Percentiles rank a stretch among this genome's conserved stretches.
Evolutionary conservation across 495 filamentous ascomycete genomes (phyloP).

Genomic region (Daldinia concentrica): DNA sequence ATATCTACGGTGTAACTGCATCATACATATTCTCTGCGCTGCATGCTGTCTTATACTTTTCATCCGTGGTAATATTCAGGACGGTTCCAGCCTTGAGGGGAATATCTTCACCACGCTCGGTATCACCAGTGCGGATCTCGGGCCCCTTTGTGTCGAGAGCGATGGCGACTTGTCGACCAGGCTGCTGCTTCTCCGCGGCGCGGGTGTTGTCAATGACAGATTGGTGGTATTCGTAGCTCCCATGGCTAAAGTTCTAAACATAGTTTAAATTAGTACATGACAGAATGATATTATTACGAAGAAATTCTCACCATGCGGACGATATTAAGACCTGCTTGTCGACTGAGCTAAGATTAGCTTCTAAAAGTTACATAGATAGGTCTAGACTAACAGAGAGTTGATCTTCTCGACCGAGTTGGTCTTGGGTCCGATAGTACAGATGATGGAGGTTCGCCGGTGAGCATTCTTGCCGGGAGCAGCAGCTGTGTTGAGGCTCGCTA

Average conservation of each 20-base stretch:
- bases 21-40: slow-evolving; percentile 93
- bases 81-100: slow-evolving; percentile 83
- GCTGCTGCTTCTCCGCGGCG: slow-evolving; percentile 75
- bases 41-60: slow-evolving; percentile 84
- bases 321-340: slow-evolving; percentile 83
- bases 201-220: slow-evolving; percentile 95
- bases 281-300: background rate
- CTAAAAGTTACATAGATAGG: background rate
- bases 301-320: slow-evolving; percentile 69
- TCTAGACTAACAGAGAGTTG: slow-evolving; percentile 72
- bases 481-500: slow-evolving; percentile 78
- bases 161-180: slow-evolving; percentile 91
- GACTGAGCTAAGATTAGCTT: slow-evolving; percentile 23
- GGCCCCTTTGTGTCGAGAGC: slow-evolving; percentile 99
- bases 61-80: slow-evolving; percentile 96
- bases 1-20: slow-evolving; percentile 14
- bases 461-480: slow-evolving; percentile 77
- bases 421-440: slow-evolving; percentile 99
- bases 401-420: slow-evolving; percentile 97
- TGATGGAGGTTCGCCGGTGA: slow-evolving; percentile 96
- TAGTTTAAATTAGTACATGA: background rate
- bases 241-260: slow-evolving; percentile 88
- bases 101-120: slow-evolving; percentile 80
- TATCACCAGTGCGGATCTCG: slow-evolving; percentile 98
- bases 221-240: slow-evolving; percentile 91